These are phyloP conservation scores for Aristolochia contorta DNA, from an alignment of 164 flowering plant species.

Conservation along the genomic window DNA sequence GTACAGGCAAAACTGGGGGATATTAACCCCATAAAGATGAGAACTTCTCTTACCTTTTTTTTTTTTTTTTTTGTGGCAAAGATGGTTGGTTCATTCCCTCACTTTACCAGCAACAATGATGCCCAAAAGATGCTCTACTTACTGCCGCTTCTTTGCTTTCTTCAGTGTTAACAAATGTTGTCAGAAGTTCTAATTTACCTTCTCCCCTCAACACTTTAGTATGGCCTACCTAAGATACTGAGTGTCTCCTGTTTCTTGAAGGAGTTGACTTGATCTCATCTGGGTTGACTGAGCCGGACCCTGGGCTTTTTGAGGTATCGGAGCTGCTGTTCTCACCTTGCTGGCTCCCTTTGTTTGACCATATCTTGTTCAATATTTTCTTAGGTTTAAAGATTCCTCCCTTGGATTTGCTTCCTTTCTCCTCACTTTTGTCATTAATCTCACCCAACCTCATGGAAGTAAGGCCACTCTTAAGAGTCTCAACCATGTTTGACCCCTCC, in stretches of 20 bases:
- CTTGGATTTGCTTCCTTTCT: slow-evolving; percentile 42
- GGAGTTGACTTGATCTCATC: slow-evolving; percentile 50
- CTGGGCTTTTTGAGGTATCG: slow-evolving; percentile 57
- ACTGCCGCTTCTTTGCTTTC: neutral
- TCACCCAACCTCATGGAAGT: slow-evolving; percentile 38
- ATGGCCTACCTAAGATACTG: slow-evolving; percentile 35
- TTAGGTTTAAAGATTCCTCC: slow-evolving; percentile 37
- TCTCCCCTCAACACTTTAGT: neutral
- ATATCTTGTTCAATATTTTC: slow-evolving; percentile 47
- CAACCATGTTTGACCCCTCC: slow-evolving; percentile 49
- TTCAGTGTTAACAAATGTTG: slow-evolving; percentile 13
- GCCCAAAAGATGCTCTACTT: neutral
- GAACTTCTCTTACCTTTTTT: neutral
- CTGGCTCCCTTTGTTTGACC: slow-evolving; percentile 36
- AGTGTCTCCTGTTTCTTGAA: slow-evolving; percentile 38
- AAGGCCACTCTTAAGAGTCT: slow-evolving; percentile 48
- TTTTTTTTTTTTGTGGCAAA: no score
- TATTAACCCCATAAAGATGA: slow-evolving; percentile 1
- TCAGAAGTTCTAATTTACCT: slow-evolving; percentile 19
- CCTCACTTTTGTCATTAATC: slow-evolving; percentile 17
- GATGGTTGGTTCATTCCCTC: neutral
- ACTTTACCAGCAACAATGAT: neutral
- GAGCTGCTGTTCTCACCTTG: slow-evolving; percentile 51
- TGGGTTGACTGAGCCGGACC: slow-evolving; percentile 37
- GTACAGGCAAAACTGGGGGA: slow-evolving; percentile 25